Base-by-base conservation (phyloP, 495 filamentous ascomycete genomes). In the Oidiodendron maius region DNA sequence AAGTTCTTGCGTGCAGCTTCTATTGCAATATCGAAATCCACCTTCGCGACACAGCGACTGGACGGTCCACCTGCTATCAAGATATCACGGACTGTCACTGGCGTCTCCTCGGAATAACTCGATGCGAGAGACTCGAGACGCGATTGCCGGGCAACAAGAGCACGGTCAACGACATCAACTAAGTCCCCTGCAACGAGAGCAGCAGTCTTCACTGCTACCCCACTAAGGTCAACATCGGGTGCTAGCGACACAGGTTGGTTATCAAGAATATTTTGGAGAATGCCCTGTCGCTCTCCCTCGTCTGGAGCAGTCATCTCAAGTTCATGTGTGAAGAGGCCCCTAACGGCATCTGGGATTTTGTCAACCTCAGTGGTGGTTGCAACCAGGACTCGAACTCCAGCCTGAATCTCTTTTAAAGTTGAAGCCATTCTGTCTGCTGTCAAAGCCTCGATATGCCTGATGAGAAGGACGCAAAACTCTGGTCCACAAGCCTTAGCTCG, bases 1-100 rank as follows among this genome's bases (percentile, higher is more conserved):
- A 99, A 97, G 63, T 96, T 97, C 75, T 95, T 94, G 26, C 93
- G 82, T 2, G 94, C 93, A 15, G 88, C 87, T 44, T 96, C 94
- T 5, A 97, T 89, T 0, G 93, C 93, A 15, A 81, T 61, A 55
- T 95, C 88, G 49, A 97, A 93, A 65, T 99, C 93, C 2, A 77
- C 71, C 58, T 86, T 89, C n/a, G 80, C 91, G 17, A 99, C 72
- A 25, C 82, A 86, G 8, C 80, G 77, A 15, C 82, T 84, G 5
- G 81, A 75, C 18, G 88, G 75, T 9, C 91, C 93, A n/a, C 93
- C 93, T n/a, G 94, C 82, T 2, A 97, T 72, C 38, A 88, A 76
- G 20, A 97, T 74, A 65, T 98, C 93, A 32, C 82, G 74, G n/a
- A 90, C 62, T 1, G 77, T 83, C 18, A 93, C 71, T 1, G 66